Conservation (phyloP, 345 rosid genomes). For the Citrus reticulata region DNA sequence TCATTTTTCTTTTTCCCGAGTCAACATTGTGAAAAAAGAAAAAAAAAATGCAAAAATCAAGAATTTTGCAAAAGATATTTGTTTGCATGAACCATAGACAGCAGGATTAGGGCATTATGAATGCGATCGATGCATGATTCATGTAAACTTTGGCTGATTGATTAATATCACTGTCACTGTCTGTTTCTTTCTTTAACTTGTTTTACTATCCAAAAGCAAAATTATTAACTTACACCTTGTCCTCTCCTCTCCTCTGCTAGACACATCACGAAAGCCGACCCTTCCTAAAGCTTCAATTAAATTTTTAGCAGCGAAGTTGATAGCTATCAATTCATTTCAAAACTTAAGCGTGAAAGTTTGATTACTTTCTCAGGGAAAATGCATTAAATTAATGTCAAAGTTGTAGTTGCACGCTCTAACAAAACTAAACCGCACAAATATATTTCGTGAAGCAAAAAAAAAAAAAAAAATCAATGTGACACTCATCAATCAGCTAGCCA, state of each 20-base stretch:
- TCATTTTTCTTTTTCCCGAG: background rate
- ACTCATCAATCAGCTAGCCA: too few species aligned
- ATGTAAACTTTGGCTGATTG: background rate
- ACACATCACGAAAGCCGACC: slow-evolving; percentile 10
- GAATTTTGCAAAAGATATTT: background rate
- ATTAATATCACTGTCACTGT: background rate
- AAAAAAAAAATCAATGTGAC: too few species aligned
- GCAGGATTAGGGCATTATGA: background rate
- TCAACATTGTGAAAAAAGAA: too few species aligned
- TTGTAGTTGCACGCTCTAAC: too few species aligned
- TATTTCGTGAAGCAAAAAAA: too few species aligned
- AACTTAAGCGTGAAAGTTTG: background rate
- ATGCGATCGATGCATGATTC: background rate
- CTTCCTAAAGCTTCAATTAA: background rate
- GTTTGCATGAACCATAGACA: background rate
- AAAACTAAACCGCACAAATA: too few species aligned
- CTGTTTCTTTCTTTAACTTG: background rate
- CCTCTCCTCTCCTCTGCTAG: background rate
- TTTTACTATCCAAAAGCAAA: background rate
- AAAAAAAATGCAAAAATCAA: too few species aligned
- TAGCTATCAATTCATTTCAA: background rate
- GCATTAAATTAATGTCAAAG: too few species aligned
- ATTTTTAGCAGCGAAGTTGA: background rate
- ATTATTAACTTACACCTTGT: background rate
- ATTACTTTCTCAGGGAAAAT: too few species aligned